Base-by-base conservation (phyloP, 169 alveolate genomes). In the Plasmodium knowlesi region DNA sequence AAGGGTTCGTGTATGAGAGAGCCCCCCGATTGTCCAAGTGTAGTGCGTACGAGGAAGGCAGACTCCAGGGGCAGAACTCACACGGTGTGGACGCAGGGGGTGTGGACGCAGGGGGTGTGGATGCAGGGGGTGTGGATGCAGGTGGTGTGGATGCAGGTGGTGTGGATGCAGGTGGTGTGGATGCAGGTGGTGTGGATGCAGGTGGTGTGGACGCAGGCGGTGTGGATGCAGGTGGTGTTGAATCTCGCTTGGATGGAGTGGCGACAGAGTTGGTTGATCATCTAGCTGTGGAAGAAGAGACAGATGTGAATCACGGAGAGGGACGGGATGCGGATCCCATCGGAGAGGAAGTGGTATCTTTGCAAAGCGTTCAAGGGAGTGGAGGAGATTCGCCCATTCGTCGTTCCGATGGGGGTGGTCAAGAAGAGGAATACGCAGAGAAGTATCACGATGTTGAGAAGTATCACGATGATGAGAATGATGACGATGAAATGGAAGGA, bases 31-130 rank as follows among this genome's bases (percentile, higher is more conserved):
- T 25, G 50, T 32, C 86, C 14, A 74, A 32, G 30, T 86, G 78
- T 16, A 88, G 82, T 39, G 70, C 94, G 32, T 78, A 80, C 71
- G 89, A 88, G 14, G 76, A 67, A 14, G 74, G 74, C 12, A 61
- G 30, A 28, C 76, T 5, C 34, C 34, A 61, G 16, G 22, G 61
- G 32, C 28, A 74, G 39, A 9, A 22, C 83, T 10, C 54, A n/a
- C 83, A 74, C 54, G 3, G 12, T 39, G 54, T 43, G 57, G n/a
- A n/a, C n/a, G n/a, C n/a, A n/a, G n/a, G n/a, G n/a, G n/a, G n/a
- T n/a, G n/a, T n/a, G n/a, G n/a, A n/a, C n/a, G n/a, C n/a, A n/a
- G n/a, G n/a, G n/a, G n/a, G n/a, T n/a, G n/a, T n/a, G n/a, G n/a
- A n/a, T n/a, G n/a, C n/a, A n/a, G n/a, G n/a, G n/a, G n/a, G n/a